Base-by-base conservation (phyloP, 148 eudicot genomes). In the Simmondsia chinensis region DNA sequence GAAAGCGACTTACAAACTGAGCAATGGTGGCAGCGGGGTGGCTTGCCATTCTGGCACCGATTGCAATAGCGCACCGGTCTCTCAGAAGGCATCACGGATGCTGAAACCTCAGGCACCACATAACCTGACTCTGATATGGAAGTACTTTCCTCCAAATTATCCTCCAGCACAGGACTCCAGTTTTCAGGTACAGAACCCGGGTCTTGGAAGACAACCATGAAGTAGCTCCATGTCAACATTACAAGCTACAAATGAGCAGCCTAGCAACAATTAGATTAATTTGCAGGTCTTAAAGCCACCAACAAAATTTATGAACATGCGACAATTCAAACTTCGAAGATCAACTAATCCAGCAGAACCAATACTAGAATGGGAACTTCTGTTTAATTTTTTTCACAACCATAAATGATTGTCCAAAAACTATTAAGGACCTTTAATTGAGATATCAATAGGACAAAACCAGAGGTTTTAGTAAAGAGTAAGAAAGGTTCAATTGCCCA, bases 11-110 rank as follows among this genome's bases (percentile, higher is more conserved):
- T 77, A 88, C 96, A 88, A 38, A 88, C 85, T 43, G 96, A 88
- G 51, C 96, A 88, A 59, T 88, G 96, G 57, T 88, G 96, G 61
- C 94, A 88, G 20, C 96, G 94, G 20, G 96, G 94, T 45, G 96
- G 96, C 62, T 80, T 88, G 49, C 80, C 73, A 56, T 80, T 83
- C 56, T 63, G 76, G 48, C 94, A 88, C 6, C 63, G 67, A 37
- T 34, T 59, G 61, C 96, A 88, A 53, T 70, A 88, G 25, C 68
- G 56, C 27, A 45, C 34, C 18, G 56, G 65, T 61, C 61, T 60
- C 55, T 75, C 79, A 3, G 72, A 51, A 39, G 76, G 52, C 60
- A 70, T 39, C 46, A 59, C 31, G 27, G 76, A 40, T 14, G 51
- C 46, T n/a, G 73, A 52, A 48, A 41, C 33, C 11, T 66, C 73